A percentile compares a stretch with the other conserved stretches of the same genome.
Evolutionary conservation across 208 protist species (phyloP).

Genomic region (Acanthamoeba healyi): DNA sequence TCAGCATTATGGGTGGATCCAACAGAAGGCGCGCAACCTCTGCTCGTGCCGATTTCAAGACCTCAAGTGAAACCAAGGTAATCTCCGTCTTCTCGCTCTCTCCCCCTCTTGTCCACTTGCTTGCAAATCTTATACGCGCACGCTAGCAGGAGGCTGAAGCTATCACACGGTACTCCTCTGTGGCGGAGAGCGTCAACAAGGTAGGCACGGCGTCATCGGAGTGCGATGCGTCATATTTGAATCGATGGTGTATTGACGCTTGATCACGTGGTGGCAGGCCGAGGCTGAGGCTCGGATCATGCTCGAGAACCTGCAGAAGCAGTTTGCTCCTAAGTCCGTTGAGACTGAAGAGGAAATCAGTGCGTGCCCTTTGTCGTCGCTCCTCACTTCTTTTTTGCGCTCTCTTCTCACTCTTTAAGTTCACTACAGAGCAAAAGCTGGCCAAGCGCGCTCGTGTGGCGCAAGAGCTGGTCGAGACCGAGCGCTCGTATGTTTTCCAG

Average conservation of each 20-base stretch:
- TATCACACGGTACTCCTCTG: constrained; percentile 9
- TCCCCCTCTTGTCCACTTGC: no score
- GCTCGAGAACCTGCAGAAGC: not conserved
- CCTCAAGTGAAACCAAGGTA: no score
- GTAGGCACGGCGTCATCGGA: no score
- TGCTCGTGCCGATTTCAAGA: no score
- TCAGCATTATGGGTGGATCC: no score
- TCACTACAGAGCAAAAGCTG: not conserved
- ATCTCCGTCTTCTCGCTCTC: no score
- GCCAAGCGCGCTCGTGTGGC: not conserved
- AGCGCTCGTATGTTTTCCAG: constrained; percentile 14
- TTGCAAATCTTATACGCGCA: not conserved
- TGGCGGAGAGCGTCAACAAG: constrained; percentile 35
- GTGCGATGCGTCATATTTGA: no score
- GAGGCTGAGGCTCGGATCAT: not conserved
- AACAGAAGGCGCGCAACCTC: no score
- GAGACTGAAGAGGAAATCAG: constrained; percentile 16
- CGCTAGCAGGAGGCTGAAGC: no score
- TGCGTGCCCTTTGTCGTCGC: not conserved
- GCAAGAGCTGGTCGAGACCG: constrained; percentile 6
- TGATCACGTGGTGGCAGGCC: no score
- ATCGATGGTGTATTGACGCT: no score
- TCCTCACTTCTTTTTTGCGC: no score
- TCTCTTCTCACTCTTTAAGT: not conserved
- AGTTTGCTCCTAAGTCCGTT: not conserved